phyloP scores from a whole-genome alignment of 2,329 filamentous ascomycete species.

The Fusarium sublunatum region DNA sequence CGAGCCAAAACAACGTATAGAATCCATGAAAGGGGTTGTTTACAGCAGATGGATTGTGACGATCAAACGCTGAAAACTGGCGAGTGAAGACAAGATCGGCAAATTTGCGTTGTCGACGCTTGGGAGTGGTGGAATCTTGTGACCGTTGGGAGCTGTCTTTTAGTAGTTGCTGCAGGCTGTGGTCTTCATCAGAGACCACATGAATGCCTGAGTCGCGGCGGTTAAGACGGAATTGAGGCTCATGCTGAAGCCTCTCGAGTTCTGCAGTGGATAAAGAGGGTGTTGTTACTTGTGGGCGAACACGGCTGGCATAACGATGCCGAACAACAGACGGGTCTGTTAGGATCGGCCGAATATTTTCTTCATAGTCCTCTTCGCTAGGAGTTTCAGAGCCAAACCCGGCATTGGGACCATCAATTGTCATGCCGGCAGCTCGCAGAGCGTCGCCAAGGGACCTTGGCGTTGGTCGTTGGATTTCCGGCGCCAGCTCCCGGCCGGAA shows the following conservation, averaged over 20 bases:
- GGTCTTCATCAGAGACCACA: constrained; percentile 47
- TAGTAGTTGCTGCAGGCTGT: constrained; percentile 46
- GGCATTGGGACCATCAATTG: constrained; percentile 30
- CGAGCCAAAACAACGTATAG: constrained; percentile 82
- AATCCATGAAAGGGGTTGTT: constrained; percentile 82
- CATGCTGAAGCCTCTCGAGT: constrained; percentile 14
- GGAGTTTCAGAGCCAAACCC: constrained; percentile 54
- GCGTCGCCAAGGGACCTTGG: constrained; percentile 47
- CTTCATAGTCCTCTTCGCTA: constrained; percentile 61
- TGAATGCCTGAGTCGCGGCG: constrained; percentile 43
- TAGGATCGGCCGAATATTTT: constrained; percentile 48
- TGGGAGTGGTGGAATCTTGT: constrained; percentile 32
- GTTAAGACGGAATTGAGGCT: constrained; percentile 29
- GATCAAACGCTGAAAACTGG: constrained; percentile 79
- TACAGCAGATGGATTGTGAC: constrained; percentile 71
- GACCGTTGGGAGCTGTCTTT: constrained; percentile 41
- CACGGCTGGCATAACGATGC: constrained; percentile 25
- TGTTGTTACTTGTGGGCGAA: constrained; percentile 9
- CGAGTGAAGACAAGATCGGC: constrained; percentile 74
- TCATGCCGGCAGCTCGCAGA: constrained; percentile 43
- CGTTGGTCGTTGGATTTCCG: constrained; percentile 23
- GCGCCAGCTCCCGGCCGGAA: constrained; percentile 11
- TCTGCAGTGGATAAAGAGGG: constrained; percentile 20
- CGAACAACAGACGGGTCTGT: constrained; percentile 34
- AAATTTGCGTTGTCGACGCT: constrained; percentile 48